Percentiles rank a stretch among this genome's conserved stretches.
phyloP scores from a whole-genome alignment of 768 basidiomycete species.

The Suillus variegatus region DNA sequence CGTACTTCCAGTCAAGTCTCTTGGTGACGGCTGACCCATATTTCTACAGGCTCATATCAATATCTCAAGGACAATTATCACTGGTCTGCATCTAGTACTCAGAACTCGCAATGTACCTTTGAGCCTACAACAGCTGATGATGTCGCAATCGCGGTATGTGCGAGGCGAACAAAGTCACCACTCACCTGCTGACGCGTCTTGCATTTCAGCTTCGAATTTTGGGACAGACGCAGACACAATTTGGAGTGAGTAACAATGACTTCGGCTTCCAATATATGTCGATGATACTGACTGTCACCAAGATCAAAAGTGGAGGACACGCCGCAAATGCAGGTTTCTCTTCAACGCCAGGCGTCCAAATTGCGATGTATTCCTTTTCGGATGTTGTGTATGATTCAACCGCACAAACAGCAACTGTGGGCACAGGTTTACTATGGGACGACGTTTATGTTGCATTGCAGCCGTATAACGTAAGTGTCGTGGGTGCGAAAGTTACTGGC shows the following conservation, averaged over 20 bases:
- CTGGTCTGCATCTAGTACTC: slow-evolving; percentile 48
- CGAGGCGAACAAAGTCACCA: not conserved
- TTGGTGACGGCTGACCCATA: not conserved
- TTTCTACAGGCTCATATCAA: slow-evolving; percentile 10
- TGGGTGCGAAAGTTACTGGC: slow-evolving; percentile 60
- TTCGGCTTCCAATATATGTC: no score
- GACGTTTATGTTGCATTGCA: slow-evolving; percentile 55
- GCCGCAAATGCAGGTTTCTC: slow-evolving; percentile 54
- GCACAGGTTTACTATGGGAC: slow-evolving; percentile 59
- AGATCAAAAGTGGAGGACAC: slow-evolving; percentile 70
- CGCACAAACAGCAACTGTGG: slow-evolving; percentile 40
- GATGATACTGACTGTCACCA: not conserved
- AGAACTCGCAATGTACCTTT: slow-evolving; percentile 46
- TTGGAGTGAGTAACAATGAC: slow-evolving; percentile 43
- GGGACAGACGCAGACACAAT: slow-evolving; percentile 42
- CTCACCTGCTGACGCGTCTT: not conserved
- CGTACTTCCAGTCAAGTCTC: not conserved
- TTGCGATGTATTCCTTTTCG: slow-evolving; percentile 53
- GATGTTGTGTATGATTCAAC: slow-evolving; percentile 37
- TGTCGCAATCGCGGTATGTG: slow-evolving; percentile 46
- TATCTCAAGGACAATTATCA: slow-evolving; percentile 47
- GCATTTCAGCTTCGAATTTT: slow-evolving; percentile 44
- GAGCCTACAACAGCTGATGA: slow-evolving; percentile 53
- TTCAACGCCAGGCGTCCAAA: slow-evolving; percentile 57
- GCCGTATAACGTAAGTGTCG: slow-evolving; percentile 51